Evolutionary conservation across 2,329 filamentous ascomycete species (phyloP).

Genomic region (Aureobasidium sp.): DNA sequence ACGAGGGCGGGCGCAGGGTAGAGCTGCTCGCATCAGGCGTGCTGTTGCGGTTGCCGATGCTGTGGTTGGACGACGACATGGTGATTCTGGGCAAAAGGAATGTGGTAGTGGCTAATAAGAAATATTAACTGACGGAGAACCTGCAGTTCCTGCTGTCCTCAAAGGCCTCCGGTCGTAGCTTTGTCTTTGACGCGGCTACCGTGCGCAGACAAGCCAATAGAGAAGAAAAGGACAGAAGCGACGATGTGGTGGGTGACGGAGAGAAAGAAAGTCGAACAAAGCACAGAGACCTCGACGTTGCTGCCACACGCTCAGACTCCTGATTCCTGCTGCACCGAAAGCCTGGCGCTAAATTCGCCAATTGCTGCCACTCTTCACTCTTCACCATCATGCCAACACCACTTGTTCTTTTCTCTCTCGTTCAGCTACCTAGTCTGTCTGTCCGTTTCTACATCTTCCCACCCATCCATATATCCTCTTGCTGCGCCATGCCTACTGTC

Average conservation of each 20-base stretch:
- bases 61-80: constrained; percentile 37
- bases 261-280: constrained; percentile 7
- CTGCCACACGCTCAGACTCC: constrained; percentile 9
- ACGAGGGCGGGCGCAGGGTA: constrained; percentile 72
- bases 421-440: not conserved
- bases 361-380: not conserved
- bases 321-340: not conserved
- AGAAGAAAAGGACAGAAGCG: constrained; percentile 4
- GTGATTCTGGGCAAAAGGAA: constrained; percentile 8
- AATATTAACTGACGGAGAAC: constrained; percentile 39
- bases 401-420: not conserved
- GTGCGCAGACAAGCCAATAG: constrained; percentile 1
- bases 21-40: constrained; percentile 84
- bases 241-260: not conserved
- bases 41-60: constrained; percentile 77
- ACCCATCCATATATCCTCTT: not conserved
- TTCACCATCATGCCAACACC: not conserved
- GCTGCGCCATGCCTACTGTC: not conserved
- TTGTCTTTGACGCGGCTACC: constrained; percentile 6
- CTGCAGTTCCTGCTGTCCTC: constrained; percentile 81
- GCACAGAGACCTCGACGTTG: not conserved
- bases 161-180: constrained; percentile 50
- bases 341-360: constrained; percentile 9
- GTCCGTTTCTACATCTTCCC: not conserved
- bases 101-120: constrained; percentile 13